These are phyloP conservation scores for Nicotiana undulata DNA, from an alignment of 257 asterid species.

Conservation along the genomic window DNA sequence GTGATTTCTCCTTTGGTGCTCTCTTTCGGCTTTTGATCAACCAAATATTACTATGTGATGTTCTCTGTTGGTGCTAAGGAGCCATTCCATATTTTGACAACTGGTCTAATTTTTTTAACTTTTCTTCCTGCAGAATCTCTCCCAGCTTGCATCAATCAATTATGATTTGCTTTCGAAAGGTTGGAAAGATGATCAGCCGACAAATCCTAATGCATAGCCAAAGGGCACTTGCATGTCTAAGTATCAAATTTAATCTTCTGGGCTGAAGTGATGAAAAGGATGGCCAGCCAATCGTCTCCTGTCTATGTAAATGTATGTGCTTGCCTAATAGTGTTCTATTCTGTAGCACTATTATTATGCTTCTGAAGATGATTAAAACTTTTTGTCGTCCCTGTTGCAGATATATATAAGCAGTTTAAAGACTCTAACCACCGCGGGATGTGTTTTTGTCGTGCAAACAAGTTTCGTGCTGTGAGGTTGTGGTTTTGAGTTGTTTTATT, in stretches of 20 bases:
- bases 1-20: too few relatives aligned
- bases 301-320: conserved; percentile 4
- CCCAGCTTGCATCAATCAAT: conserved; percentile 95
- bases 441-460: not conserved
- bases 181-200: conserved; percentile 65
- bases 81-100: not conserved
- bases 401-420: conserved; percentile 9
- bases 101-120: not conserved
- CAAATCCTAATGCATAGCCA: conserved; percentile 39
- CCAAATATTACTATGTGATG: not conserved
- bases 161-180: conserved; percentile 89
- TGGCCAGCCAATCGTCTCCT: not conserved
- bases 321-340: not conserved
- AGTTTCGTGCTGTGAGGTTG: conserved; percentile 3
- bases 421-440: not conserved
- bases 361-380: not conserved
- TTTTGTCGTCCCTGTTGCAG: conserved; percentile 3
- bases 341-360: not conserved
- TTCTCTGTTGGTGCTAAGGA: not conserved
- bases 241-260: not conserved
- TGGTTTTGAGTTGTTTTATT: not conserved
- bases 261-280: not conserved
- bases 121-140: conserved; percentile 56
- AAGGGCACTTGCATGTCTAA: not conserved
- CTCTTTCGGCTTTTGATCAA: not conserved